phyloP scores from a whole-genome alignment of 148 eudicot species.

The Silene conica region DNA sequence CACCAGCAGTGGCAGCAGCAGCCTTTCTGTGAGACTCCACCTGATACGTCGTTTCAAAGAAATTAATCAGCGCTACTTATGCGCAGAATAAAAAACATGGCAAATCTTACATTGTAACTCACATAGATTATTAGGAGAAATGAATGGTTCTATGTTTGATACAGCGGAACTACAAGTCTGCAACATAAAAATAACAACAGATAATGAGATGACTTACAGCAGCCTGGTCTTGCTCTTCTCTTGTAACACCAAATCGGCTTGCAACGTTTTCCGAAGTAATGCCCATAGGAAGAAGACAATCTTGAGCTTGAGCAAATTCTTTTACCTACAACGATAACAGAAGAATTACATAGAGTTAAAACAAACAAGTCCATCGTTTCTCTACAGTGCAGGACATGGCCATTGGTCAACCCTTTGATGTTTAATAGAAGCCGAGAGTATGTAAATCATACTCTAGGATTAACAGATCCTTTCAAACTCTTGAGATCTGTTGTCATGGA shows the following conservation, averaged over 20 bases:
- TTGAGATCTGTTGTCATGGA: constrained; percentile 86
- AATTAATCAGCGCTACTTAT: constrained; percentile 14
- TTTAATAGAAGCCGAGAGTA: background rate
- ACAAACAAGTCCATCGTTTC: background rate
- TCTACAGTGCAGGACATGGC: background rate
- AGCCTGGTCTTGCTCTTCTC: constrained; percentile 96
- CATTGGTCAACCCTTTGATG: background rate
- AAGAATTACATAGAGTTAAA: background rate
- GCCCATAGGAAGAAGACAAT: constrained; percentile 99
- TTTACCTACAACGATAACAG: constrained; percentile 47
- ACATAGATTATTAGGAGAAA: background rate
- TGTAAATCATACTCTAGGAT: constrained; percentile 57
- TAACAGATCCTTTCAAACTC: constrained; percentile 89
- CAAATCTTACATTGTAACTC: background rate
- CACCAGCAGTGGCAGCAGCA: constrained; percentile 95
- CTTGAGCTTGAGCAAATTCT: constrained; percentile 66
- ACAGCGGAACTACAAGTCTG: background rate
- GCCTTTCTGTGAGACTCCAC: constrained; percentile 96
- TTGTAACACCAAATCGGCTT: constrained; percentile 71
- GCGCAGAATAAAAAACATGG: too few species aligned
- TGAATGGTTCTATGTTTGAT: too few species aligned
- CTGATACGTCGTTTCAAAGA: constrained; percentile 33
- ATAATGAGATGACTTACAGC: constrained; percentile 53
- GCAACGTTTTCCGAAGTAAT: constrained; percentile 98
- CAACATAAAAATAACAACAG: constrained; percentile 6